Conservation (phyloP, 106 monocot genomes). For the Phalaenopsis equestris region DNA sequence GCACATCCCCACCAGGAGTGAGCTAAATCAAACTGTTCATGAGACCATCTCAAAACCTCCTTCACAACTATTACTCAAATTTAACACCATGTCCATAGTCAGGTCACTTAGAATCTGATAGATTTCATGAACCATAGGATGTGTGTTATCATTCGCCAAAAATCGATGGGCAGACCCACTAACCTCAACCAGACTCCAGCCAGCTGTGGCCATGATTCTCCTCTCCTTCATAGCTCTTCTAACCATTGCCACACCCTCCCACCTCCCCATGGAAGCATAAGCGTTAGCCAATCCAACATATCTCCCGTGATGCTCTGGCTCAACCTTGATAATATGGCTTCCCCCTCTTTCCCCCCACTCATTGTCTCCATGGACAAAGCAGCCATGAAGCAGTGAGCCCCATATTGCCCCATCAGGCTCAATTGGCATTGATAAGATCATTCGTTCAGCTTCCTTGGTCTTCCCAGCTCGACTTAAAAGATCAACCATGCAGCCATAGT, state of each 20-base stretch:
- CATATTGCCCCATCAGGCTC: constrained; percentile 27
- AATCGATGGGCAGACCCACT: constrained; percentile 18
- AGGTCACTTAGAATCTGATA: not conserved
- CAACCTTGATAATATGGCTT: constrained; percentile 9
- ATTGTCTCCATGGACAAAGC: constrained; percentile 21
- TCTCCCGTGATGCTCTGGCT: constrained; percentile 14
- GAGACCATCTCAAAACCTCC: not conserved
- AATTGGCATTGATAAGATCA: constrained; percentile 28
- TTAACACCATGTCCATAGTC: not conserved
- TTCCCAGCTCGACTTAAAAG: constrained; percentile 21
- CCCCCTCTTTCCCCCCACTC: constrained; percentile 20
- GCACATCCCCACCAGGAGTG: too few relatives aligned
- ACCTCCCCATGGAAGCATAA: constrained; percentile 26
- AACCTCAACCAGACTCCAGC: constrained; percentile 27
- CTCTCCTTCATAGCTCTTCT: constrained; percentile 18
- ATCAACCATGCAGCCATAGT: constrained; percentile 44
- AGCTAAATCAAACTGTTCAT: not conserved
- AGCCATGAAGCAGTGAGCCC: constrained; percentile 37
- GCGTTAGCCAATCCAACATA: constrained; percentile 28
- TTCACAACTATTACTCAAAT: not conserved
- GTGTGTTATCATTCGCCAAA: constrained; percentile 12
- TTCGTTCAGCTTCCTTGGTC: constrained; percentile 28
- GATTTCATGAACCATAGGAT: constrained; percentile 18
- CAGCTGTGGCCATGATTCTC: constrained; percentile 16
- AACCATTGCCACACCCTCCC: constrained; percentile 19